Evolutionary conservation across 305 asterid genomes (phyloP).

Genomic region (Plantago lanceolata): DNA sequence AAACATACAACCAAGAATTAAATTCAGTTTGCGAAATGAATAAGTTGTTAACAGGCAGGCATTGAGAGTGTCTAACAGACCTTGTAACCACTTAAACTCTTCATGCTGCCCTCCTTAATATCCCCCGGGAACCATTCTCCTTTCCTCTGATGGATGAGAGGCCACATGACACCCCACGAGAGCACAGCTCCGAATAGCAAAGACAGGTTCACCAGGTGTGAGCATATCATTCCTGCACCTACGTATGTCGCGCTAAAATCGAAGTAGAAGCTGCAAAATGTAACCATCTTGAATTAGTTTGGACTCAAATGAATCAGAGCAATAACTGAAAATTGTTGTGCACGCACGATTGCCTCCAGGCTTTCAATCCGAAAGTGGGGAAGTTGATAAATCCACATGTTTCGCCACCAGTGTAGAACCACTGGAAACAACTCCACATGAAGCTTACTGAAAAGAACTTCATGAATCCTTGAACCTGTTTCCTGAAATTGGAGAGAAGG

Average conservation of each 20-base stretch:
- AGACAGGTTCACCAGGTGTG: slow-evolving; percentile 74
- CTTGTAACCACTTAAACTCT: slow-evolving; percentile 81
- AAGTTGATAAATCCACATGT: slow-evolving; percentile 46
- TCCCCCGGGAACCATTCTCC: slow-evolving; percentile 69
- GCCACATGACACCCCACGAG: slow-evolving; percentile 96
- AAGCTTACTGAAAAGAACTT: slow-evolving; percentile 54
- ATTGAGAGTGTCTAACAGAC: slow-evolving; percentile 19
- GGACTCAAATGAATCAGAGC: neutral
- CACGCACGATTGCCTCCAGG: slow-evolving; percentile 49
- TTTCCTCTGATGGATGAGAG: slow-evolving; percentile 44
- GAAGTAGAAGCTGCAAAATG: slow-evolving; percentile 74
- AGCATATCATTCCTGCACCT: slow-evolving; percentile 96
- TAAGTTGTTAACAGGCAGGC: neutral
- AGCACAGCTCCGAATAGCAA: slow-evolving; percentile 80
- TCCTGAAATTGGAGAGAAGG: slow-evolving; percentile 30
- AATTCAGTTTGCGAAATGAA: neutral
- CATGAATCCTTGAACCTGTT: slow-evolving; percentile 50
- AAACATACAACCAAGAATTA: neutral
- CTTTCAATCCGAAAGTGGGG: slow-evolving; percentile 60
- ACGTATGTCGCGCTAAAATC: slow-evolving; percentile 81
- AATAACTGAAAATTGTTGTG: slow-evolving; percentile 1
- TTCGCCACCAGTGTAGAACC: slow-evolving; percentile 55
- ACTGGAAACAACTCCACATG: slow-evolving; percentile 59
- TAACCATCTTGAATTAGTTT: too few species aligned
- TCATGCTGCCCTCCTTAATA: slow-evolving; percentile 64